These are phyloP conservation scores for Capsella rubella DNA, from an alignment of 441 rosid genomes.

Conservation along the genomic window DNA sequence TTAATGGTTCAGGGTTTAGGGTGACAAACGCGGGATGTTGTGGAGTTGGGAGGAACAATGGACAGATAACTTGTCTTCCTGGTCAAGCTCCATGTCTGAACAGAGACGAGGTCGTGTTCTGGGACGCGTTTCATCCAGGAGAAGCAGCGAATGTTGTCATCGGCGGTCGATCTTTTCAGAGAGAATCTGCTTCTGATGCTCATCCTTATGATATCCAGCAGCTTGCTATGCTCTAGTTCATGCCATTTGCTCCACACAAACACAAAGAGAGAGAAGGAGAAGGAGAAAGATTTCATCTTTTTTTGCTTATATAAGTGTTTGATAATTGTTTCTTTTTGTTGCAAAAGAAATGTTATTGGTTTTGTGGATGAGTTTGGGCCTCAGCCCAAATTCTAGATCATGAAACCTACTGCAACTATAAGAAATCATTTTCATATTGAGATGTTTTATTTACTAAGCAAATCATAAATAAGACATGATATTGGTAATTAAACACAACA, in stretches of 20 bases:
- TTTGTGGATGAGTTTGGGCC: background rate
- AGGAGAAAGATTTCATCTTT: too few relatives aligned
- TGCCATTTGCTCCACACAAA: conserved; percentile 17
- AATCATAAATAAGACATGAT: background rate
- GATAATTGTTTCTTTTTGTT: too few relatives aligned
- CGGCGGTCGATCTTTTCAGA: conserved; percentile 43
- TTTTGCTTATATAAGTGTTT: too few relatives aligned
- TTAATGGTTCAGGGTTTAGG: conserved; percentile 54
- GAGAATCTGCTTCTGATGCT: conserved; percentile 30
- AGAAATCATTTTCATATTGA: conserved; percentile 3
- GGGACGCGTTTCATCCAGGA: conserved; percentile 68
- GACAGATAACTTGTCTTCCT: conserved; percentile 48
- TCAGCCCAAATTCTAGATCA: background rate
- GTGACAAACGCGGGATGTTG: conserved; percentile 55
- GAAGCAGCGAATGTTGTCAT: conserved; percentile 47
- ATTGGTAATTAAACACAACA: background rate
- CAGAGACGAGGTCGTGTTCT: conserved; percentile 49
- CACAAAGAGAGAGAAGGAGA: background rate
- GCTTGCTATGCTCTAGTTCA: conserved; percentile 42
- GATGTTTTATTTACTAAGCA: background rate
- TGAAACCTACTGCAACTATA: background rate
- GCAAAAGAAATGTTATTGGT: too few relatives aligned
- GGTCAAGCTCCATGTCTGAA: conserved; percentile 46
- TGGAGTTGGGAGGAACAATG: conserved; percentile 52
- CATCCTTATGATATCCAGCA: conserved; percentile 48